Evolutionary conservation across 352 stramenopile species (phyloP), one percentile per base, ranked within the genome.

Genomic region (Albugo laibachii): DNA sequence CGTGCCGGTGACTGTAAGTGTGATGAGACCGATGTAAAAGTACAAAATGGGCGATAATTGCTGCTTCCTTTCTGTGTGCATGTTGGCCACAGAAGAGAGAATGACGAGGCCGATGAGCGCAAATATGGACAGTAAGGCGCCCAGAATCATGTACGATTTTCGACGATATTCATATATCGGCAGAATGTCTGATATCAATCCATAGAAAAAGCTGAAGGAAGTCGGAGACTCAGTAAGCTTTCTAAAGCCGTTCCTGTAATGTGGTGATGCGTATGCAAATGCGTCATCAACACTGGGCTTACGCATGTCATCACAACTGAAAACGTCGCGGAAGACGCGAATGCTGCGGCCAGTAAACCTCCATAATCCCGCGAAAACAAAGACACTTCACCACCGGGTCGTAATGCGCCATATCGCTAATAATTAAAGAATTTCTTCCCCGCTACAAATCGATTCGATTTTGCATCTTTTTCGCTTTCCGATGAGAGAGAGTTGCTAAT

Each of bases 61-160:
- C 13, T 53, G 37, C 15, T 65, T 61, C 0, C 42, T 63, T 2
- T 51, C 49, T 10, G 58, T 36, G 18, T 66, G 49, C 14, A 65
- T 58, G 19, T 63, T 61, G 46, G 60, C 52, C 1, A 56, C 64
- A 38, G 69, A 65, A 36, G 72, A 71, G 48, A 72, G 55, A 48
- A 70, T 64, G 27, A 65, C 62, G 31, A 88, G 55, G 1, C 63
- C 61, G 27, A 60, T 53, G 41, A 70, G 62, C 19, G 43, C 43
- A 5, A 65, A 14, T 41, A 81, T 76, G 42, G 61, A 74, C 13
- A 86, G 14, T 20, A 67, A 14, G 18, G 57, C 69, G 45, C 85
- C 85, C 11, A 81, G 58, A 21, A 91, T 68, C 63, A 95, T 94
- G 61, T 96, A 95, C 15, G 81, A 83, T 63, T 93, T 94, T 43